Conservation (phyloP, 139 green algal species). For the Pleodorina starrii region DNA sequence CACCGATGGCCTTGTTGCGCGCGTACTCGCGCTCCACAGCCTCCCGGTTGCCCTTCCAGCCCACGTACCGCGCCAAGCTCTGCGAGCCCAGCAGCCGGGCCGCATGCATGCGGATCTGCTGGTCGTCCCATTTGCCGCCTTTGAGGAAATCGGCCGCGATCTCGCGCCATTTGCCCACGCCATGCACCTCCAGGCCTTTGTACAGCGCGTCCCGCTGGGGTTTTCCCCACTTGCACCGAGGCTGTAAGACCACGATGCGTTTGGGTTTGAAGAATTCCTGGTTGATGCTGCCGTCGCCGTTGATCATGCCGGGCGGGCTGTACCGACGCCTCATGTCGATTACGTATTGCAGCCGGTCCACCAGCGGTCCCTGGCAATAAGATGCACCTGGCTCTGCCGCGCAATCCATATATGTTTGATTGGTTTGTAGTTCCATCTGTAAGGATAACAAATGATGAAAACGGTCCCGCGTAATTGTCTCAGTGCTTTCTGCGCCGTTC, state of each 20-base stretch:
- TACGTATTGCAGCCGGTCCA: constrained; percentile 67
- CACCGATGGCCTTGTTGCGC: constrained; percentile 77
- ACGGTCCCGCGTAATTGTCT: no score
- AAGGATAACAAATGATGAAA: no score
- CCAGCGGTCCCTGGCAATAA: not conserved
- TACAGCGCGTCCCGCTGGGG: constrained; percentile 72
- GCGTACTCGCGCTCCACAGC: constrained; percentile 74
- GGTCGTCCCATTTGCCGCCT: constrained; percentile 55
- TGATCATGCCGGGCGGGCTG: constrained; percentile 79
- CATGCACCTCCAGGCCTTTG: constrained; percentile 79
- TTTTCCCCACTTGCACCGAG: constrained; percentile 73
- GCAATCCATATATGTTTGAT: no score
- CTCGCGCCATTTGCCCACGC: constrained; percentile 80
- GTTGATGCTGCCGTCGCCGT: constrained; percentile 75
- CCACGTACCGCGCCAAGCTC: constrained; percentile 72
- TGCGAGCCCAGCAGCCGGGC: constrained; percentile 82
- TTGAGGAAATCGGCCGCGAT: constrained; percentile 72
- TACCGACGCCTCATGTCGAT: constrained; percentile 71
- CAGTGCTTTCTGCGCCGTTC: no score
- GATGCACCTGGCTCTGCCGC: no score
- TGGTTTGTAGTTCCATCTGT: no score
- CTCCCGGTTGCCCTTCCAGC: constrained; percentile 33
- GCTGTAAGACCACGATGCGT: constrained; percentile 62
- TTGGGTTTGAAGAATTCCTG: constrained; percentile 90
- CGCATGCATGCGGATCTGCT: constrained; percentile 76